Evolutionary conservation across 2,329 filamentous ascomycete genomes (phyloP), one percentile per base, ranked within the genome.

Genomic region (Elsinoe fawcettii): DNA sequence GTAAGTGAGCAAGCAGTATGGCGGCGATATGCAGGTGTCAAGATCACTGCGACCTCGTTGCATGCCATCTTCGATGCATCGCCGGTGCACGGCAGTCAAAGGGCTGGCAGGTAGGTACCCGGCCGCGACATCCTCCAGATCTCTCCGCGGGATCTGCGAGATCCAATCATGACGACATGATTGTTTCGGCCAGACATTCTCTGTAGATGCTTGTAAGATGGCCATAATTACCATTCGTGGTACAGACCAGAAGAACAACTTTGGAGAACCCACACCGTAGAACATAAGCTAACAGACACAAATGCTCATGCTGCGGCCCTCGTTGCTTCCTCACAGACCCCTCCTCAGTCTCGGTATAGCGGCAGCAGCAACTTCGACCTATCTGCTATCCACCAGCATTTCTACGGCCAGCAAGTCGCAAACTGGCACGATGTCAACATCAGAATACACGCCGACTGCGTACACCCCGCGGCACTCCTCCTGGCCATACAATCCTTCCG

Each of bases 401-500:
- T 32, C 36, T 8, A 36, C 39, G 2, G 20, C n/a, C 23, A 37
- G n/a, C 25, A 25, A 25, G 8, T 2, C 25, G n/a, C 8, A 16
- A 18, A 20, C 16, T 2, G 20, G 25, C 16, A 14, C 46, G 11
- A 51, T 32, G 25, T 55, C 53, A 23, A 22, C 53, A 12, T 37
- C 39, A n/a, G 12, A 43, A 14, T 56, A 56, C 43, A 56, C 39
- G 9, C 27, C 43, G 14, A 63, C 59, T 22, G 59, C 60, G 0
- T 70, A 68, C 58, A 63, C 51, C 1, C 67, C 69, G 11, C 66
- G 66, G 9, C 65, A 71, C 60, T 51, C 58, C n/a, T 58, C 60
- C 22, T 71, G 67, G 67, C 70, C 69, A 3, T 71, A 72, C 61
- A 66, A 60, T 14, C 58, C 65, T 6, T 63, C 61, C 20, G 74